A percentile compares a stretch with the other conserved stretches of the same genome.
Evolutionary conservation across 2,329 filamentous ascomycete genomes (phyloP).

Genomic region (Nemania sp.): DNA sequence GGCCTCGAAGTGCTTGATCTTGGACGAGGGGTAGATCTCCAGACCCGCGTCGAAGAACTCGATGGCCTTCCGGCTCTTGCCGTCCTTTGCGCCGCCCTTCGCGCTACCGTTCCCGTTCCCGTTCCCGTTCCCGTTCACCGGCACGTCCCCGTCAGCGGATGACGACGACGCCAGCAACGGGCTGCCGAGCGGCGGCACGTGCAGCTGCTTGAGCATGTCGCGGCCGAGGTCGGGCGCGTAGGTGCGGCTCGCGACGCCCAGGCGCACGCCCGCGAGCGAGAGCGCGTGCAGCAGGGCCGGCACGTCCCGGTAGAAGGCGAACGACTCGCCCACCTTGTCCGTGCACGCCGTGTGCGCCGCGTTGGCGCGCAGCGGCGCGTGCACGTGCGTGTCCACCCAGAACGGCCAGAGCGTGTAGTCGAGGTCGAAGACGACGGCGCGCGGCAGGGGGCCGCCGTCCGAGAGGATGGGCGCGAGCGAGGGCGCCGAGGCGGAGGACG

Average conservation of each 20-base stretch:
- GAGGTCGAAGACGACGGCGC: slow-evolving; percentile 88
- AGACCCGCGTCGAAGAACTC: slow-evolving; percentile 64
- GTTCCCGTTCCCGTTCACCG: neutral
- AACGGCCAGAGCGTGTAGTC: slow-evolving; percentile 99
- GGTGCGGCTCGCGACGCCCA: slow-evolving; percentile 83
- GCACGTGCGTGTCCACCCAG: slow-evolving; percentile 94
- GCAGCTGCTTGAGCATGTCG: slow-evolving; percentile 77
- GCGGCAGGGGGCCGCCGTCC: slow-evolving; percentile 72
- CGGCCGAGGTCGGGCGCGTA: slow-evolving; percentile 77
- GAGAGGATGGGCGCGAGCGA: slow-evolving; percentile 49
- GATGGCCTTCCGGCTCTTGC: slow-evolving; percentile 52
- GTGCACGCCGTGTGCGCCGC: slow-evolving; percentile 47
- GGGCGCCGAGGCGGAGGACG: slow-evolving; percentile 28
- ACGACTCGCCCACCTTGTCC: slow-evolving; percentile 67
- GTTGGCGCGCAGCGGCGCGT: slow-evolving; percentile 66
- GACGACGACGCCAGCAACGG: slow-evolving; percentile 11
- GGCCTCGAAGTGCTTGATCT: slow-evolving; percentile 81
- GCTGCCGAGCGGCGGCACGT: slow-evolving; percentile 51
- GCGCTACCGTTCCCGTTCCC: neutral
- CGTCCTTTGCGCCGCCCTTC: slow-evolving; percentile 17
- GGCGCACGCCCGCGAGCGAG: slow-evolving; percentile 48
- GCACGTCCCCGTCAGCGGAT: slow-evolving; percentile 4
- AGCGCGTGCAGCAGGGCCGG: slow-evolving; percentile 69
- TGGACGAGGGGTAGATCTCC: slow-evolving; percentile 76
- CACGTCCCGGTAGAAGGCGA: slow-evolving; percentile 72